A percentile compares a stretch with the other conserved stretches of the same genome.
These are phyloP conservation scores for Bonnemaisonia californica DNA, from an alignment of 31 red algal genomes.

Conservation along the genomic window DNA sequence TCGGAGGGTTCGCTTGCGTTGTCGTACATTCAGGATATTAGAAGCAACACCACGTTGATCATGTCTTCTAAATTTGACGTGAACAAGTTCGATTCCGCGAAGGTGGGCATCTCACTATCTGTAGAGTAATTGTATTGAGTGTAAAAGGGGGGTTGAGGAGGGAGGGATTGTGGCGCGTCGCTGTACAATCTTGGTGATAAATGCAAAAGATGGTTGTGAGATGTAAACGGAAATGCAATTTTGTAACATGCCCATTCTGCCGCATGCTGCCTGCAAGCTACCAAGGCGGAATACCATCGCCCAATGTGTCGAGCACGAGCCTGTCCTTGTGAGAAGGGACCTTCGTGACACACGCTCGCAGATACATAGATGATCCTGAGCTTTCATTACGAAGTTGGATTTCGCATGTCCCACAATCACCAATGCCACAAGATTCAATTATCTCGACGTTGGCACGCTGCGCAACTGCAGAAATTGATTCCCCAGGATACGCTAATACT, in stretches of 20 bases:
- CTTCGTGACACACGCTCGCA: constrained; percentile 25
- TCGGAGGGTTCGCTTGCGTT: constrained; percentile 63
- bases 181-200: no score
- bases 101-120: constrained; percentile 75
- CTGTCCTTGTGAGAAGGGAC: constrained; percentile 10
- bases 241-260: not conserved
- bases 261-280: not conserved
- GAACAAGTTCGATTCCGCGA: constrained; percentile 66
- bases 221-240: not conserved
- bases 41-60: constrained; percentile 80
- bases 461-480: constrained; percentile 19
- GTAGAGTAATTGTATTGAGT: constrained; percentile 55
- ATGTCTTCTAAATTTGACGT: constrained; percentile 74
- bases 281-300: constrained; percentile 34
- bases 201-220: no score
- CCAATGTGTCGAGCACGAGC: constrained; percentile 31
- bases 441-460: constrained; percentile 31
- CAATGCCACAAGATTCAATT: constrained; percentile 22
- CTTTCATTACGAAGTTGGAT: not conserved
- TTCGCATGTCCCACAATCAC: constrained; percentile 38
- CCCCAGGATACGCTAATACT: constrained; percentile 9
- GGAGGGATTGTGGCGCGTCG: no score
- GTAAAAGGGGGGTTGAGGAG: no score
- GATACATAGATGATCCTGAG: constrained; percentile 14
- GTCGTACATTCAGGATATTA: constrained; percentile 83